A percentile compares a stretch with the other conserved stretches of the same genome.
These are phyloP conservation scores for Fragaria iinumae DNA, from an alignment of 306 rosid genomes.

Conservation along the genomic window DNA sequence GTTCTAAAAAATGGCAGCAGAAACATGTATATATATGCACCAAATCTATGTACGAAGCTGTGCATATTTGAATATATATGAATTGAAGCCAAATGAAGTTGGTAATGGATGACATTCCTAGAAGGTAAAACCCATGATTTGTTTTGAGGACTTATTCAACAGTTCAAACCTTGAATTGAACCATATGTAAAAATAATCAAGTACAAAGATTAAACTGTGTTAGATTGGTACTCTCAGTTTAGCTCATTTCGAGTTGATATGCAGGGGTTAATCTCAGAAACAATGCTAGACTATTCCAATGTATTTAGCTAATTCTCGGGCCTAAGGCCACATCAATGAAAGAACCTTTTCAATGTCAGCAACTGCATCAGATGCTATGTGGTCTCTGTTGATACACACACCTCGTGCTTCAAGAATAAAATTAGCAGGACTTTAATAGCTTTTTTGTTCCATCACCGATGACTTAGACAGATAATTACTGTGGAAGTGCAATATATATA, in stretches of 20 bases:
- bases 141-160: not conserved
- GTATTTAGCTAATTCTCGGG: not conserved
- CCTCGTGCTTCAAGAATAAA: constrained; percentile 16
- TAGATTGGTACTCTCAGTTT: not conserved
- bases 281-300: no score
- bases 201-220: no score
- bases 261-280: constrained; percentile 3
- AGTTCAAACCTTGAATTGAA: not conserved
- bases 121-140: not conserved
- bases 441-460: not conserved
- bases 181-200: not conserved
- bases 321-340: constrained; percentile 6
- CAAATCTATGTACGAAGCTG: not conserved
- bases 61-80: not conserved
- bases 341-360: constrained; percentile 13
- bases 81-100: not conserved
- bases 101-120: constrained; percentile 1
- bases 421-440: not conserved
- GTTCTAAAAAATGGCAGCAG: not conserved
- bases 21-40: not conserved
- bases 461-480: not conserved
- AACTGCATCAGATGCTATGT: constrained; percentile 20
- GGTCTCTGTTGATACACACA: not conserved
- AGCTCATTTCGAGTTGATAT: not conserved
- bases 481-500: not conserved